Percentiles rank a stretch among this genome's conserved stretches.
Conservation (phyloP, 192 early-diverging fungal species). For the Martensiomyces pterosporus region DNA sequence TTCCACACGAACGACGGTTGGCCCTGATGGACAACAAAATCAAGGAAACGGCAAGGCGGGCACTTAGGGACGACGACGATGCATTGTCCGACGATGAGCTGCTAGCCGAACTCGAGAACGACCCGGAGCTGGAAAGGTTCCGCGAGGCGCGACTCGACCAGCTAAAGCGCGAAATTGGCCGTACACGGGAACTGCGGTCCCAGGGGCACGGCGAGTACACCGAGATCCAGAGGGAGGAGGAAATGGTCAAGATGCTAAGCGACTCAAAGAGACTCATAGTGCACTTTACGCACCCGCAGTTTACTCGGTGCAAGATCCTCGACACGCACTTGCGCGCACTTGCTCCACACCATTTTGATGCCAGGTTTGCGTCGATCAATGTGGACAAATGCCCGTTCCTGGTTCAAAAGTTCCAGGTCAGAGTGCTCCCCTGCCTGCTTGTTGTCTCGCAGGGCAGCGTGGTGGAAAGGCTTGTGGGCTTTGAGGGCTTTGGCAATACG, state of each 20-base stretch:
- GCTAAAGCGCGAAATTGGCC: slow-evolving; percentile 70
- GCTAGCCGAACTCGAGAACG: slow-evolving; percentile 82
- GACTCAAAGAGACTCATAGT: slow-evolving; percentile 61
- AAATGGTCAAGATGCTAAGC: slow-evolving; percentile 76
- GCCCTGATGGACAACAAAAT: slow-evolving; percentile 49
- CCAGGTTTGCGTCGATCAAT: slow-evolving; percentile 83
- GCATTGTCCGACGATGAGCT: slow-evolving; percentile 75
- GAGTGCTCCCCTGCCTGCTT: slow-evolving; percentile 86
- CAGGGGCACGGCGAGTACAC: slow-evolving; percentile 72
- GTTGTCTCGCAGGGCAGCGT: slow-evolving; percentile 65
- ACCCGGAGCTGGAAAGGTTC: slow-evolving; percentile 62
- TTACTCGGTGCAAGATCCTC: slow-evolving; percentile 89
- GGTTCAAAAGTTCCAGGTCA: slow-evolving; percentile 81
- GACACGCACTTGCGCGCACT: slow-evolving; percentile 84
- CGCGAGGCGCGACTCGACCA: slow-evolving; percentile 84
- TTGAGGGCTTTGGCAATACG: slow-evolving; percentile 88
- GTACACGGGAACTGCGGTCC: slow-evolving; percentile 58
- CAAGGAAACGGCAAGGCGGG: slow-evolving; percentile 28
- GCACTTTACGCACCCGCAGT: slow-evolving; percentile 92
- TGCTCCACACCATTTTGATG: slow-evolving; percentile 76
- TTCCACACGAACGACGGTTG: too few species aligned
- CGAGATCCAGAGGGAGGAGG: slow-evolving; percentile 75
- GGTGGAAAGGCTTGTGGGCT: slow-evolving; percentile 82
- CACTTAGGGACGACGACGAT: slow-evolving; percentile 42
- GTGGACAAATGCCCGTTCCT: slow-evolving; percentile 89